Evolutionary conservation across 257 asterid species (phyloP), one percentile per base, ranked within the genome.

Genomic region (Solanum paucissectum): DNA sequence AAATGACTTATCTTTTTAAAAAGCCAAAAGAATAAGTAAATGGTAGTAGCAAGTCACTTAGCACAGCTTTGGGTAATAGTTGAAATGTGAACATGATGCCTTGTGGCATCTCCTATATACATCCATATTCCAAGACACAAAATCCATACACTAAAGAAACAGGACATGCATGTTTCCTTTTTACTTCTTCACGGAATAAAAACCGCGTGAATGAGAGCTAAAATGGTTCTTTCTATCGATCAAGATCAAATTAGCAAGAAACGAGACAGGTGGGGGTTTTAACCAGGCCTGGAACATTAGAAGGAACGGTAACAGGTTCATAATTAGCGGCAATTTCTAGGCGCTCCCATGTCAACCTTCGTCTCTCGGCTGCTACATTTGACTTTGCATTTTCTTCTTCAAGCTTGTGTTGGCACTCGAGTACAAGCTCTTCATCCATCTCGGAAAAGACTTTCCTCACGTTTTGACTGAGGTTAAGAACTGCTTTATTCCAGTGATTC

Each of bases 361-460:
- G 89, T 85, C 87, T 91, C 90, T 91, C 93, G 1, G 92, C 91
- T 86, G 90, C 89, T 12, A 87, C 38, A 64, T 83, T 89, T 76
- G 86, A 82, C 75, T 84, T 82, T 2, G 92, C 87, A 77, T 76
- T 90, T 32, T 92, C 94, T 71, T 92, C 94, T 89, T 90, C 91
- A 8, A 90, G 87, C 86, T 90, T 90, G 55, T 90, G 72, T 84
- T 92, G 94, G 91, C 94, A 92, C 58, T 91, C 83, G 37, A 88
- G 89, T 25, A 88, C 89, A 12, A 92, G 91, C 83, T 92, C 92
- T 88, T 92, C 91, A 77, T 92, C 94, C 94, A 92, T 92, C 87
- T 90, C 94, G 3, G 76, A 60, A 1, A 92, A 85, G 46, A 92
- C 91, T 88, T 89, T 92, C 85, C 88, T 89, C 82, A 89, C 88